Conservation (phyloP, 2,329 filamentous ascomycete genomes). For the Alternaria gaisen region DNA sequence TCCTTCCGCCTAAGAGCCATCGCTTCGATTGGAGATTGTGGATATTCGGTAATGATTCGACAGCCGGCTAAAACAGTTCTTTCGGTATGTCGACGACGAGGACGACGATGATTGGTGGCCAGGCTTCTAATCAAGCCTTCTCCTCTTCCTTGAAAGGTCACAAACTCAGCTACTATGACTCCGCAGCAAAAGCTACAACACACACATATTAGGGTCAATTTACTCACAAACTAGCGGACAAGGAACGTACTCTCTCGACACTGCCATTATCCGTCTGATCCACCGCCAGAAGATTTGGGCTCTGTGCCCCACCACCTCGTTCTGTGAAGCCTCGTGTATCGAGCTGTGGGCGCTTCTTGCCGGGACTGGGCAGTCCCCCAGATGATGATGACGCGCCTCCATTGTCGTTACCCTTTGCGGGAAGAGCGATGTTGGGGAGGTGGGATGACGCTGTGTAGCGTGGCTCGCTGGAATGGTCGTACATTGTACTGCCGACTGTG, state of each 20-base stretch:
- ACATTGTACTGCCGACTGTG: slow-evolving; percentile 82
- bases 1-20: background rate
- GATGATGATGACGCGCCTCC: slow-evolving; percentile 12
- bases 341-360: slow-evolving; percentile 60
- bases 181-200: slow-evolving; percentile 55
- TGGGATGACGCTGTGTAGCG: slow-evolving; percentile 18
- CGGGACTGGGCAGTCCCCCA: slow-evolving; percentile 6
- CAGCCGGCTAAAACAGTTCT: background rate
- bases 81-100: background rate
- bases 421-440: slow-evolving; percentile 12
- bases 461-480: slow-evolving; percentile 67
- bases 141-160: slow-evolving; percentile 25
- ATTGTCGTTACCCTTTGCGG: slow-evolving; percentile 9
- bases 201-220: slow-evolving; percentile 21
- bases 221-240: slow-evolving; percentile 30
- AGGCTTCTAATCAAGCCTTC: slow-evolving; percentile 25
- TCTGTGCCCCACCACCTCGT: slow-evolving; percentile 68
- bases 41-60: background rate
- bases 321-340: slow-evolving; percentile 75
- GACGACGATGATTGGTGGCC: slow-evolving; percentile 1
- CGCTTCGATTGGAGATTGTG: background rate
- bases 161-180: slow-evolving; percentile 59
- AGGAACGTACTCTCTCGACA: slow-evolving; percentile 62
- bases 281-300: slow-evolving; percentile 68
- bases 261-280: slow-evolving; percentile 70